Evolutionary conservation across 2,329 filamentous ascomycete species (phyloP).

Genomic region (Nothophaeocryptopus gaeumannii): DNA sequence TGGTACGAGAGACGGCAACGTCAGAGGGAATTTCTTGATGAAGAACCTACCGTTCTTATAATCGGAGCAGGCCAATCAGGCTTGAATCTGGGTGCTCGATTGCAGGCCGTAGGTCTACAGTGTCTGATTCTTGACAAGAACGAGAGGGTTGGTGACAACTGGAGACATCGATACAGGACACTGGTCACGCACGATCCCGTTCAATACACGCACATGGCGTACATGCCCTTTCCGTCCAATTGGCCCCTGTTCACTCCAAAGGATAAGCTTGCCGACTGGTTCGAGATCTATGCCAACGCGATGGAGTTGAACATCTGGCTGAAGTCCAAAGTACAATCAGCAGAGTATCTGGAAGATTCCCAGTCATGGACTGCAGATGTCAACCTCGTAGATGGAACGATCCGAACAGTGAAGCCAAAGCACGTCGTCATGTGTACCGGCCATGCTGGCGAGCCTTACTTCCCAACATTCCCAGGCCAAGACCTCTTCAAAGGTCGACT

Average conservation of each 20-base stretch:
- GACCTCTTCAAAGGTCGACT: conserved; percentile 56
- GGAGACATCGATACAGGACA: conserved; percentile 49
- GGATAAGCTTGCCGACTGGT: conserved; percentile 61
- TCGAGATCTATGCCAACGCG: conserved; percentile 62
- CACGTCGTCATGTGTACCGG: conserved; percentile 68
- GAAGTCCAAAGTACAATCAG: conserved; percentile 48
- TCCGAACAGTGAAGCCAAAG: conserved; percentile 58
- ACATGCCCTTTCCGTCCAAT: conserved; percentile 60
- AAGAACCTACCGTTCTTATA: conserved; percentile 59
- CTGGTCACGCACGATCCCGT: conserved; percentile 68
- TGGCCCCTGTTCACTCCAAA: conserved; percentile 72
- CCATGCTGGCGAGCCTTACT: conserved; percentile 63
- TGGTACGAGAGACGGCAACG: conserved; percentile 44
- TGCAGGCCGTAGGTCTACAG: conserved; percentile 41
- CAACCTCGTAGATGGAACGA: conserved; percentile 39
- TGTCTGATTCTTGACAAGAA: conserved; percentile 47
- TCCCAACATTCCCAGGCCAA: conserved; percentile 48
- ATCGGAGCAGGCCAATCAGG: conserved; percentile 42
- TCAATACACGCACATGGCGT: conserved; percentile 60
- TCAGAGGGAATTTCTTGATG: conserved; percentile 30
- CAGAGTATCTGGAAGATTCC: conserved; percentile 47
- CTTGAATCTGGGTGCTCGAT: conserved; percentile 37
- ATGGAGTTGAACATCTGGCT: conserved; percentile 64
- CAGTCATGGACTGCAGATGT: conserved; percentile 57
- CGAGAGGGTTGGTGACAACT: conserved; percentile 49